Percentiles rank a stretch among this genome's conserved stretches.
These are phyloP conservation scores for Mycena vitilis DNA, from an alignment of 768 basidiomycete species.

Conservation along the genomic window DNA sequence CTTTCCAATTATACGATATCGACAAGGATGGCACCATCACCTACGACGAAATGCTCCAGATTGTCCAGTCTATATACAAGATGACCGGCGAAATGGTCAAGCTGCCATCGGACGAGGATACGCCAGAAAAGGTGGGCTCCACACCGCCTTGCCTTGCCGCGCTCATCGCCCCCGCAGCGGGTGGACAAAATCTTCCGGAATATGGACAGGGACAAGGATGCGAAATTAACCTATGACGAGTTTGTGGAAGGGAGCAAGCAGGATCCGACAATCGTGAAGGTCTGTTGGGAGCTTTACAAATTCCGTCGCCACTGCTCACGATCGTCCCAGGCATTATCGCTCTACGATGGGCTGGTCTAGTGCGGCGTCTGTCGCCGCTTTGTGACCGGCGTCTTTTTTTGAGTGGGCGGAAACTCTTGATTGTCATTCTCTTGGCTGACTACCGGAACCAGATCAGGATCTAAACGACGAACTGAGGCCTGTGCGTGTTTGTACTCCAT, in stretches of 20 bases:
- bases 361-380: neutral
- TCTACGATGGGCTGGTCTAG: constrained; percentile 95
- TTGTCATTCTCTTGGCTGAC: constrained; percentile 24
- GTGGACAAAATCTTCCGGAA: constrained; percentile 98
- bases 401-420: constrained; percentile 9
- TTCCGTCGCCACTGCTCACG: constrained; percentile 24
- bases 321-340: constrained; percentile 79
- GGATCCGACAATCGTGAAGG: constrained; percentile 99
- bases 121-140: constrained; percentile 90
- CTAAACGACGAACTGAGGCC: constrained; percentile 30
- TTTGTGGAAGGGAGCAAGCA: constrained; percentile 99
- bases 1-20: constrained; percentile 99
- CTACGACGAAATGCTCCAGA: constrained; percentile 99
- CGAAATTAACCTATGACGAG: constrained; percentile 93
- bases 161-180: constrained; percentile 65
- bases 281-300: constrained; percentile 42
- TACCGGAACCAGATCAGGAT: constrained; percentile 28
- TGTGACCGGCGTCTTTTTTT: constrained; percentile 10
- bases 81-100: constrained; percentile 99
- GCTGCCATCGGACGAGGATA: constrained; percentile 97
- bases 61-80: constrained; percentile 98
- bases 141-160: constrained; percentile 14
- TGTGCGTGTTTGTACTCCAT: constrained; percentile 33
- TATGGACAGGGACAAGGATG: constrained; percentile 97
- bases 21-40: constrained; percentile 98